Evolutionary conservation across 75 land plant genomes (phyloP), one percentile per base, ranked within the genome.

Genomic region (Gnetum montanum): DNA sequence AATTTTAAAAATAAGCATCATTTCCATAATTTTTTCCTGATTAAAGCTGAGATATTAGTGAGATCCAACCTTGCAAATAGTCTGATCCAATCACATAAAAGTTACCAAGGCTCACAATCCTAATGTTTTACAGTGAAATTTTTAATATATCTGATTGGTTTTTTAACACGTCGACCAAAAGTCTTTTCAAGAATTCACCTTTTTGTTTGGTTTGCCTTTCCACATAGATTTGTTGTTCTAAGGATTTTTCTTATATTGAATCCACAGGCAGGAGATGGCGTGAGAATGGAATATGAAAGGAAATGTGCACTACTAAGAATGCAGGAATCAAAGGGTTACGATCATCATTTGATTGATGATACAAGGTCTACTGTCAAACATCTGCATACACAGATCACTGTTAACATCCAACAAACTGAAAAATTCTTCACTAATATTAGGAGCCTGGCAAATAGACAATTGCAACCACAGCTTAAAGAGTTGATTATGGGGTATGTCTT

Each of bases 381-480:
- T 55, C 68, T 84, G 19, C 86, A 84, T 28, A 79, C 89, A 3
- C 66, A 79, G 58, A 78, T 92, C 59, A 77, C 73, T 58, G 90
- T 92, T 48, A 76, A 94, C 38, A 67, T 92, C 8, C 82, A 88
- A 22, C 62, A 79, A 15, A 74, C 84, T 49, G 85, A 84, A 46
- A 64, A 86, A 38, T 55, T 86, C 18, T 74, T 85, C 20, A 78
- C 59, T 60, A 71, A 76, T 31, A 85, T 92, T 22, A 78, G 78
- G 37, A 68, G 71, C 8, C 34, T 92, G 37, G 68, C 88, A 46
- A 86, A 81, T 58, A 84, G 84, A 46, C 95, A 92, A 33, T 66
- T 92, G 43, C 73, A 88, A 34, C 90, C 90, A 43, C 97, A 92
- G 66, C 78, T 92, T 40, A 20, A 76, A 48, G 95, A 92, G 52